A percentile compares a stretch with the other conserved stretches of the same genome.
phyloP scores from a whole-genome alignment of 2,329 filamentous ascomycete genomes.

The Fonsecaea nubica region DNA sequence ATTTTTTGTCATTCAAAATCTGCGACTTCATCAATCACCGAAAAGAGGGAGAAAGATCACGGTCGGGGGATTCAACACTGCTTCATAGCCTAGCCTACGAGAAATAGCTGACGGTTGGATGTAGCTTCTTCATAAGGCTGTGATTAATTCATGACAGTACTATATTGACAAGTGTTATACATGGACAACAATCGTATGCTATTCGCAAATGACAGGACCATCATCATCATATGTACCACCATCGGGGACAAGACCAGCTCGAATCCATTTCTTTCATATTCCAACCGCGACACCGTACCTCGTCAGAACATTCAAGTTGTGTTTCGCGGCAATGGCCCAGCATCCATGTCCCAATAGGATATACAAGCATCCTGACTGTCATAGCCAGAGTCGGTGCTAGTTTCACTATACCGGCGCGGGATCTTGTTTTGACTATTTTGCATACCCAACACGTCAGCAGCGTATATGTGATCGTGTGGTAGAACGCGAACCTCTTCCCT shows the following conservation, averaged over 20 bases:
- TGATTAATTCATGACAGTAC: background rate
- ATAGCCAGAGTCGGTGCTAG: slow-evolving; percentile 51
- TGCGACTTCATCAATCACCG: background rate
- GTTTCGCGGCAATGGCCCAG: background rate
- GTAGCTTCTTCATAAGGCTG: background rate
- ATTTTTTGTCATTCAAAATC: background rate
- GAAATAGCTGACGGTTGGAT: background rate
- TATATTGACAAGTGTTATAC: background rate
- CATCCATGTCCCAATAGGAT: slow-evolving; percentile 26
- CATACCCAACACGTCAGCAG: slow-evolving; percentile 32
- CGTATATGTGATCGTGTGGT: slow-evolving; percentile 24
- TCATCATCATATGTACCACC: background rate
- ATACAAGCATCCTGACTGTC: slow-evolving; percentile 42
- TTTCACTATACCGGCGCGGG: slow-evolving; percentile 42
- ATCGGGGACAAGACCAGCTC: background rate
- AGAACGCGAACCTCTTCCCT: slow-evolving; percentile 35
- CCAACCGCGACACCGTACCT: background rate
- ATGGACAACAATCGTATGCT: background rate
- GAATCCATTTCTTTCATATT: background rate
- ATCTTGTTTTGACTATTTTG: slow-evolving; percentile 26
- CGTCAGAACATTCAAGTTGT: background rate
- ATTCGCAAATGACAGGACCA: background rate
- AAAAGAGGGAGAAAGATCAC: background rate
- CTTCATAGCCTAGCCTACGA: background rate
- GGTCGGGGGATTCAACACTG: background rate